phyloP scores from a whole-genome alignment of 805 yeast species.

The Hanseniaspora taiwanica region DNA sequence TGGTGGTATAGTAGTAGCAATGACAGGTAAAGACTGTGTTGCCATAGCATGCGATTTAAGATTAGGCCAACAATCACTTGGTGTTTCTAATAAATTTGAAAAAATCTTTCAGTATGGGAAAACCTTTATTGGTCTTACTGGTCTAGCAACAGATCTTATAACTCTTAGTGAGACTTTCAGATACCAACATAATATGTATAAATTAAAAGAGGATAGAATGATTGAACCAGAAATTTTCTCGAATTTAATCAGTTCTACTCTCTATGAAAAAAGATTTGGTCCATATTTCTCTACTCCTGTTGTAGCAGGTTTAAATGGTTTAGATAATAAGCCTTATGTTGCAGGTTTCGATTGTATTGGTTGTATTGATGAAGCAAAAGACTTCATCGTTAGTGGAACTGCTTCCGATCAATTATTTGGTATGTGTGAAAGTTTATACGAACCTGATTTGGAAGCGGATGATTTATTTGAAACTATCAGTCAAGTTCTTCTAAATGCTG shows the following conservation, averaged over 20 bases:
- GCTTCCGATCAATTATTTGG: constrained; percentile 96
- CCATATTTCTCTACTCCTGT: constrained; percentile 96
- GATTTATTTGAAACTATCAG: constrained; percentile 91
- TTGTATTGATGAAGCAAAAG: constrained; percentile 88
- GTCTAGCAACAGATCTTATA: constrained; percentile 86
- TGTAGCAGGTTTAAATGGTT: constrained; percentile 86
- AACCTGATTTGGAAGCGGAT: constrained; percentile 86
- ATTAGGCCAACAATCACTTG: constrained; percentile 85
- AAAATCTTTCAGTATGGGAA: constrained; percentile 80
- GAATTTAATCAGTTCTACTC: constrained; percentile 76
- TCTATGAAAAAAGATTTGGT: constrained; percentile 86
- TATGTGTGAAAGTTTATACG: constrained; percentile 95
- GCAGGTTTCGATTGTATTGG: constrained; percentile 96
- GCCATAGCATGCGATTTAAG: constrained; percentile 95
- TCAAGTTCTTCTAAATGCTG: constrained; percentile 87
- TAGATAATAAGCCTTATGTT: constrained; percentile 72
- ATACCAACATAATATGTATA: constrained; percentile 76
- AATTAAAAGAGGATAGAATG: constrained; percentile 77
- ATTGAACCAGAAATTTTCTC: constrained; percentile 93
- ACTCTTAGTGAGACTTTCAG: constrained; percentile 76
- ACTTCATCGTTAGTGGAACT: constrained; percentile 91
- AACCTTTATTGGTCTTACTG: constrained; percentile 84
- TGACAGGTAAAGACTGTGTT: constrained; percentile 97
- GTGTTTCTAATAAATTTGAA: constrained; percentile 85
- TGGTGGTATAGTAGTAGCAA: constrained; percentile 96